Conservation (phyloP, 2,329 filamentous ascomycete genomes). For the Colletotrichum sp. region DNA sequence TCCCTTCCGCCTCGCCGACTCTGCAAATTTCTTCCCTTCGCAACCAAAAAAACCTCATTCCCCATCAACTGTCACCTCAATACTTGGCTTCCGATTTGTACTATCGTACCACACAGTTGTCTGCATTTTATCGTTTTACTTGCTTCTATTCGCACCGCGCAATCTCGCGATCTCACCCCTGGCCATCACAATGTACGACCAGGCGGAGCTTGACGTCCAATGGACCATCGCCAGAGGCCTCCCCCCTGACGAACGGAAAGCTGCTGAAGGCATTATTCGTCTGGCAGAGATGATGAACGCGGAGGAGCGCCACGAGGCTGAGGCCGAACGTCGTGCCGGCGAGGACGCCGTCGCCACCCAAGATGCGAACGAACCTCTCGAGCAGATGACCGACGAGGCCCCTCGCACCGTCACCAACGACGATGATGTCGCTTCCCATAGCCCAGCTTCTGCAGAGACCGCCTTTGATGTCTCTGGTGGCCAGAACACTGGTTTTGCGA, state of each 20-base stretch:
- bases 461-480: not conserved
- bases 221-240: not conserved
- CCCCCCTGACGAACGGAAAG: fast-evolving
- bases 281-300: not conserved
- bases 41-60: not conserved
- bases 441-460: not conserved
- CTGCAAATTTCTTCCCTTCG: not conserved
- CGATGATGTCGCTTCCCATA: not conserved
- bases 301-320: not conserved
- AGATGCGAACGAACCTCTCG: not conserved
- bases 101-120: not conserved
- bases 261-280: not conserved
- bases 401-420: not conserved
- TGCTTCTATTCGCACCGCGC: not conserved
- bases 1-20: not conserved
- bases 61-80: not conserved
- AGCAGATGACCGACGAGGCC: not conserved
- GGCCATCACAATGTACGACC: not conserved
- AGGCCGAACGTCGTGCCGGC: not conserved
- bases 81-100: not conserved
- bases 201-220: not conserved
- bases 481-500: not conserved
- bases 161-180: not conserved
- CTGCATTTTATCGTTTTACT: not conserved
- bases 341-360: not conserved